Conservation (phyloP, 164 flowering plant genomes). For the Vitis rotundifolia region DNA sequence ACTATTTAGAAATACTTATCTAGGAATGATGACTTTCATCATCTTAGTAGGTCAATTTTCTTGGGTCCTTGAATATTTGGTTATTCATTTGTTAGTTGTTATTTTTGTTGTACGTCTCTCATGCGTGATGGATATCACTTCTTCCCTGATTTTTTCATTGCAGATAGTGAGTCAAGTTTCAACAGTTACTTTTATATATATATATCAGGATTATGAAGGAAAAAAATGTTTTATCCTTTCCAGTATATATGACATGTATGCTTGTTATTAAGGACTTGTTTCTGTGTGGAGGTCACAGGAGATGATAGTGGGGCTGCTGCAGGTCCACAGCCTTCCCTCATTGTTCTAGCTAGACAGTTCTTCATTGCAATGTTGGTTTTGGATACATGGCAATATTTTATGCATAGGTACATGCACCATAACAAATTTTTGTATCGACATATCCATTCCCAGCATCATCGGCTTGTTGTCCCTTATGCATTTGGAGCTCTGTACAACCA, state of each 20-base stretch:
- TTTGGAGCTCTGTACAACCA: conserved; percentile 96
- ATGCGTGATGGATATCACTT: no score
- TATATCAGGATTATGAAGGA: no score
- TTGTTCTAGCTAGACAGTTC: conserved; percentile 61
- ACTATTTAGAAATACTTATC: neutral
- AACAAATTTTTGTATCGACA: conserved; percentile 91
- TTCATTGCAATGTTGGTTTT: conserved; percentile 73
- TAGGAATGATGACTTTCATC: neutral
- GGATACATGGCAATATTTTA: conserved; percentile 96
- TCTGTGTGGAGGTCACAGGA: conserved; percentile 52
- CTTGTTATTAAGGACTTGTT: neutral
- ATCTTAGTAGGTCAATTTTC: neutral
- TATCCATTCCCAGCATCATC: conserved; percentile 91
- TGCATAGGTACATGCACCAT: conserved; percentile 95
- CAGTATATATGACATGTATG: no score
- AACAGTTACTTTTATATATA: no score
- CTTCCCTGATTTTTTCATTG: no score
- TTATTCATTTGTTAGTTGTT: neutral
- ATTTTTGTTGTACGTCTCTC: neutral
- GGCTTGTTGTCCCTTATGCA: conserved; percentile 91
- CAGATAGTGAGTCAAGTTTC: no score
- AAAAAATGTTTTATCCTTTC: no score
- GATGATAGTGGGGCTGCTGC: conserved; percentile 27
- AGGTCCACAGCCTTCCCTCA: conserved; percentile 32
- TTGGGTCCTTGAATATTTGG: no score